Evolutionary conservation across 257 asterid genomes (phyloP).

Genomic region (Galeopsis tetrahit): DNA sequence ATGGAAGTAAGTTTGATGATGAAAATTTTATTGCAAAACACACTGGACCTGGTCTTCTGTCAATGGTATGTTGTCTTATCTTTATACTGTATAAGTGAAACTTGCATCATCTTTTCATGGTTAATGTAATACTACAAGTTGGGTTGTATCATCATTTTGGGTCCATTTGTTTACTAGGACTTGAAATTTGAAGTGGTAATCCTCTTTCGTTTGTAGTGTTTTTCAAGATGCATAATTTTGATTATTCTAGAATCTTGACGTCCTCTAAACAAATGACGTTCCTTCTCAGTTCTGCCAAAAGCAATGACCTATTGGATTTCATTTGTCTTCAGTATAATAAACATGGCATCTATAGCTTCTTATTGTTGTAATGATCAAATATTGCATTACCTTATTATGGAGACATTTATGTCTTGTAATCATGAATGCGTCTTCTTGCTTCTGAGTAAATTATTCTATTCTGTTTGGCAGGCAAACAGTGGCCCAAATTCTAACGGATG

Average conservation of each 20-base stretch:
- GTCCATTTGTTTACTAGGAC: not conserved
- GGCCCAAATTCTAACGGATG: slow-evolving; percentile 88
- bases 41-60: slow-evolving; percentile 95
- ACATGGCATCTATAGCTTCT: not conserved
- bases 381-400: slow-evolving; percentile 6
- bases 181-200: slow-evolving; percentile 3
- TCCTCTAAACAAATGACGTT: not conserved
- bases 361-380: not conserved
- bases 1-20: slow-evolving; percentile 95
- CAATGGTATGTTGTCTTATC: slow-evolving; percentile 63
- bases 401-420: not conserved
- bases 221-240: not conserved
- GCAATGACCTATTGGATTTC: not conserved
- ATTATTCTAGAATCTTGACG: not conserved
- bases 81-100: not conserved
- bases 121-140: slow-evolving; percentile 17
- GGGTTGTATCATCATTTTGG: not conserved
- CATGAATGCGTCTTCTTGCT: slow-evolving; percentile 16
- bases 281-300: slow-evolving; percentile 11
- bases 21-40: slow-evolving; percentile 94
- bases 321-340: not conserved
- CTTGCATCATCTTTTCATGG: slow-evolving; percentile 12
- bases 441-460: slow-evolving; percentile 17
- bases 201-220: not conserved
- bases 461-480: slow-evolving; percentile 84